phyloP scores from a whole-genome alignment of 345 rosid species.

The Populus ilicifolia region DNA sequence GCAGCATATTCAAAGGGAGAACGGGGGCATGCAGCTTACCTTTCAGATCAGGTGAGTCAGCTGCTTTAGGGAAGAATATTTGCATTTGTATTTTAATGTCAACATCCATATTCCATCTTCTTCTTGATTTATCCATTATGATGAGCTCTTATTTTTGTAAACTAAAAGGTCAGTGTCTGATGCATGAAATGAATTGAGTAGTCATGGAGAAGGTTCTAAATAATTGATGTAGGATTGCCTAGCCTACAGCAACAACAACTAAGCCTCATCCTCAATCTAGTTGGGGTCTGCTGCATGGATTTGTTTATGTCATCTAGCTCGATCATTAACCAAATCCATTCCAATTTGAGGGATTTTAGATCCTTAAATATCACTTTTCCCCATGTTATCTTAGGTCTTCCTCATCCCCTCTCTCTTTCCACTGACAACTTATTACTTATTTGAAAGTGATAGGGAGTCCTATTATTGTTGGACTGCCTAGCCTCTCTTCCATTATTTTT shows the following conservation, averaged over 20 bases:
- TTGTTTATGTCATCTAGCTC: too few species aligned
- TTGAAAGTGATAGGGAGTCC: too few species aligned
- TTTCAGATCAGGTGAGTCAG: constrained; percentile 67
- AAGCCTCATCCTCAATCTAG: too few species aligned
- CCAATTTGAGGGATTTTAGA: too few species aligned
- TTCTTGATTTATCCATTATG: not conserved
- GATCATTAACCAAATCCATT: too few species aligned
- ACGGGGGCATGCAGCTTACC: constrained; percentile 60
- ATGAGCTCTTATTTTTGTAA: not conserved
- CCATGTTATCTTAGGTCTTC: too few species aligned
- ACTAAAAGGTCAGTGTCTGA: not conserved
- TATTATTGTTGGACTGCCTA: too few species aligned
- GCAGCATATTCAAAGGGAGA: constrained; percentile 74
- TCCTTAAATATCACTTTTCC: too few species aligned
- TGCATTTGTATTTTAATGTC: not conserved
- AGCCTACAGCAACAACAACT: not conserved
- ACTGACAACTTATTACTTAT: too few species aligned
- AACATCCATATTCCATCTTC: not conserved
- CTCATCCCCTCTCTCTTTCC: too few species aligned
- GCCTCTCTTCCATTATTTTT: too few species aligned
- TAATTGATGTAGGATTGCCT: not conserved
- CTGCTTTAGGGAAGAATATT: not conserved
- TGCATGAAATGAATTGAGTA: not conserved
- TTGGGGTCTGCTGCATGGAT: too few species aligned
- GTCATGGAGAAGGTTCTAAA: not conserved